These are phyloP conservation scores for Brassica cretica DNA, from an alignment of 345 rosid genomes.

Conservation along the genomic window DNA sequence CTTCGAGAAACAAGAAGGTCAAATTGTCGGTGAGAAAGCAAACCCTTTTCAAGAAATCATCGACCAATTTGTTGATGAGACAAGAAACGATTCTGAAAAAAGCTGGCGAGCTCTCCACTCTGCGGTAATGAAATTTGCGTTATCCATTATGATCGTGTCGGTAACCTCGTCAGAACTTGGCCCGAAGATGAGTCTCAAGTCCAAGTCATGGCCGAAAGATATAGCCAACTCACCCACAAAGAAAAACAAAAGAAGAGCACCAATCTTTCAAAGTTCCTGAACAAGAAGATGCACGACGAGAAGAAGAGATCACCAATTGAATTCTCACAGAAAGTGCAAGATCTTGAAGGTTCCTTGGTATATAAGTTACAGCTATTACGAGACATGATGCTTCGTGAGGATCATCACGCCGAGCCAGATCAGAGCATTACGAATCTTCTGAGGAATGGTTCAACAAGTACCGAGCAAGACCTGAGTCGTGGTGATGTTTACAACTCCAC, in stretches of 20 bases:
- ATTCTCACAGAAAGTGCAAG: neutral
- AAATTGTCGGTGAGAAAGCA: neutral
- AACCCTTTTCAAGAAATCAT: neutral
- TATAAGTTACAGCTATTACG: neutral
- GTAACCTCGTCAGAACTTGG: neutral
- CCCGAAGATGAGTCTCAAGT: neutral
- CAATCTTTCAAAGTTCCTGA: neutral
- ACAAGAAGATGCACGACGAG: neutral
- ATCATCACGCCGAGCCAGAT: neutral
- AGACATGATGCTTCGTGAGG: neutral
- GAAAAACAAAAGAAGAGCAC: neutral
- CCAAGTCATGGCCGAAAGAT: neutral
- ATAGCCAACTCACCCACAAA: neutral
- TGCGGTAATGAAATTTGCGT: neutral
- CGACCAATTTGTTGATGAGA: neutral
- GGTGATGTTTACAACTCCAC: too few relatives aligned
- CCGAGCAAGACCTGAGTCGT: too few relatives aligned
- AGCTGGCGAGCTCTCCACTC: neutral
- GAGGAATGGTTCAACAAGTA: too few relatives aligned
- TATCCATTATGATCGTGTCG: neutral
- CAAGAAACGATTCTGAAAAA: neutral
- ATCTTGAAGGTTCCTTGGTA: neutral
- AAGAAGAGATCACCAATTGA: neutral
- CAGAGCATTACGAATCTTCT: neutral
- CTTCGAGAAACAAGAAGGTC: neutral